A percentile compares a stretch with the other conserved stretches of the same genome.
Conservation (phyloP, 768 basidiomycete genomes). For the Rhizopogon rudus region DNA sequence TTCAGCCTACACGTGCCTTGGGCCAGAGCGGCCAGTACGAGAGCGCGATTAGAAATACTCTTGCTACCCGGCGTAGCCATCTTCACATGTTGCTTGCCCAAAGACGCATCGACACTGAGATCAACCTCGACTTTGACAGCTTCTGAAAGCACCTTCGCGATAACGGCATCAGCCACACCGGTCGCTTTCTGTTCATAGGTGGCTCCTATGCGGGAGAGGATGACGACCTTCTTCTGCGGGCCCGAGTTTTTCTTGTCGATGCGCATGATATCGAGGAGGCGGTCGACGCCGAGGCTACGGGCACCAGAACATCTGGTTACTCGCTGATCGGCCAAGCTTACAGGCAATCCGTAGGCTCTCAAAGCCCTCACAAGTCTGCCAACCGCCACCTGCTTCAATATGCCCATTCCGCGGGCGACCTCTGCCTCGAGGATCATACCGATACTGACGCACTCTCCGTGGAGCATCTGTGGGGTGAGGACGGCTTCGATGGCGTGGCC, state of each 20-base stretch:
- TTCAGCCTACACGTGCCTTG: constrained; percentile 82
- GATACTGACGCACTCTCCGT: constrained; percentile 93
- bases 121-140: constrained; percentile 61
- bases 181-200: constrained; percentile 92
- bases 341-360: constrained; percentile 87
- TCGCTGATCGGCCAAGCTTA: constrained; percentile 72
- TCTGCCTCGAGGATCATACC: constrained; percentile 98
- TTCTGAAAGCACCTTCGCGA: constrained; percentile 76
- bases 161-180: constrained; percentile 74
- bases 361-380: constrained; percentile 85
- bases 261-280: constrained; percentile 88
- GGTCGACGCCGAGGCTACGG: constrained; percentile 68
- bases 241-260: constrained; percentile 99
- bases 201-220: constrained; percentile 86
- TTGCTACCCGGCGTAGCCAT: constrained; percentile 97
- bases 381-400: constrained; percentile 87
- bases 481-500: constrained; percentile 98
- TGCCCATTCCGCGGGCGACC: constrained; percentile 81
- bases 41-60: constrained; percentile 91
- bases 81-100: constrained; percentile 30
- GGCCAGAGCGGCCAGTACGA: constrained; percentile 90
- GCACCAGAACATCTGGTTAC: constrained; percentile 70
- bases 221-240: constrained; percentile 86
- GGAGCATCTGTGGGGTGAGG: constrained; percentile 87
- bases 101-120: constrained; percentile 12